These are phyloP conservation scores for Houttuynia cordata DNA, from an alignment of 164 flowering plant species.

Conservation along the genomic window DNA sequence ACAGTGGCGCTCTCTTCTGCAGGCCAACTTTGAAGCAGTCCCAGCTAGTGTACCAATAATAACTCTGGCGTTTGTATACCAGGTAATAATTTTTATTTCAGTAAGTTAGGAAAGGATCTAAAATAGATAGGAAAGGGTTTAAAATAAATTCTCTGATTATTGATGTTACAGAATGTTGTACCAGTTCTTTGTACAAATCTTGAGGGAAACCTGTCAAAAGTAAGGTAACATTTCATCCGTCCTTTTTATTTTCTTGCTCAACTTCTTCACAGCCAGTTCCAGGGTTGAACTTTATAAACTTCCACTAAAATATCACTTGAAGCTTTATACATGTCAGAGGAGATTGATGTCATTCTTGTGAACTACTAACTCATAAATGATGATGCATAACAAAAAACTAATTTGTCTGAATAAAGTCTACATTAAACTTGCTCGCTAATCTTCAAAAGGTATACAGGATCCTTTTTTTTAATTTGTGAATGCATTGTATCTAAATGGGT, in stretches of 20 bases:
- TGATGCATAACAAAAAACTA: too few species aligned
- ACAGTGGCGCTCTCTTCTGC: slow-evolving; percentile 68
- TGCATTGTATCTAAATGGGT: too few species aligned
- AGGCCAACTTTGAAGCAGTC: slow-evolving; percentile 73
- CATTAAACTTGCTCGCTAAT: too few species aligned
- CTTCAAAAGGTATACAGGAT: too few species aligned
- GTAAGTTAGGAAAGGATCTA: not conserved
- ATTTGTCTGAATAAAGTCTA: too few species aligned
- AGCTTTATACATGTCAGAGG: too few species aligned
- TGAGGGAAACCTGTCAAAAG: slow-evolving; percentile 84
- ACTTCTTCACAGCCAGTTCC: not conserved
- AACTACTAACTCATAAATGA: too few species aligned
- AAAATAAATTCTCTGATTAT: slow-evolving; percentile 1
- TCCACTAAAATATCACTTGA: not conserved
- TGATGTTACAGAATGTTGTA: slow-evolving; percentile 66
- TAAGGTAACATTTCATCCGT: slow-evolving; percentile 46
- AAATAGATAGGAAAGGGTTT: not conserved
- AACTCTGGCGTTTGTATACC: slow-evolving; percentile 91
- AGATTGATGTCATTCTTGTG: too few species aligned
- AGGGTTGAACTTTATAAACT: not conserved
- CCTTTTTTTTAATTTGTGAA: too few species aligned
- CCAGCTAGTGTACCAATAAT: slow-evolving; percentile 84
- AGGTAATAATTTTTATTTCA: slow-evolving; percentile 31
- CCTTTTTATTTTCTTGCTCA: not conserved
- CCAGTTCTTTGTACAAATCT: slow-evolving; percentile 91